phyloP scores from a whole-genome alignment of 768 basidiomycete species.

The Lentinus tigrinus region DNA sequence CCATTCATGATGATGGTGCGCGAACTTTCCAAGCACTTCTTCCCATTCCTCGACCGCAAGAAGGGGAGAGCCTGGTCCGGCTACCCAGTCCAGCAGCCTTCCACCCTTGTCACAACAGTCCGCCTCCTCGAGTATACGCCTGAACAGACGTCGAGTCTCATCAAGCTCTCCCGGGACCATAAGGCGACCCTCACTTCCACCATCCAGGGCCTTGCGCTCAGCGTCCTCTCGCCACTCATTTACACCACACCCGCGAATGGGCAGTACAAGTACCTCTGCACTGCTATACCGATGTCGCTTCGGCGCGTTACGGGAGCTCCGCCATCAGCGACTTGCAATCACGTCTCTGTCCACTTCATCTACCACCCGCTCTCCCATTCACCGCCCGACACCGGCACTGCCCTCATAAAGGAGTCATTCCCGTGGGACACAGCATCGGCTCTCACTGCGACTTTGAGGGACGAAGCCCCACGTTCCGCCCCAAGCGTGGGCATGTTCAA shows the following conservation, averaged over 20 bases:
- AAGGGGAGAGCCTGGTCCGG: slow-evolving; percentile 33
- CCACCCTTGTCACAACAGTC: slow-evolving; percentile 24
- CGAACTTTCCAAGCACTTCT: slow-evolving; percentile 25
- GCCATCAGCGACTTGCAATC: slow-evolving; percentile 33
- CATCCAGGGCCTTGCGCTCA: slow-evolving; percentile 29
- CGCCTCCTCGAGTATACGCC: slow-evolving; percentile 28
- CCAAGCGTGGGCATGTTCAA: slow-evolving; percentile 33
- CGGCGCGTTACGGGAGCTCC: slow-evolving; percentile 30
- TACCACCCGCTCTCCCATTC: slow-evolving; percentile 22
- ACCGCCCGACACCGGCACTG: neutral
- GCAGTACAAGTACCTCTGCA: slow-evolving; percentile 7
- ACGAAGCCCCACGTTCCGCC: slow-evolving; percentile 18
- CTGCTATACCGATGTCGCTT: slow-evolving; percentile 34
- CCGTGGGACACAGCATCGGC: slow-evolving; percentile 32
- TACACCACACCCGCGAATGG: neutral
- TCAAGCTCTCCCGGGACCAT: slow-evolving; percentile 29
- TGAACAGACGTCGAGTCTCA: slow-evolving; percentile 21
- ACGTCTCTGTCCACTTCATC: slow-evolving; percentile 27
- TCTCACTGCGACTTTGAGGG: slow-evolving; percentile 28
- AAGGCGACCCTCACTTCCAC: slow-evolving; percentile 34
- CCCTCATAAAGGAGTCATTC: neutral
- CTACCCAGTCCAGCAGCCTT: slow-evolving; percentile 20
- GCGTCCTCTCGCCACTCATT: slow-evolving; percentile 29
- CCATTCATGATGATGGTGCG: slow-evolving; percentile 26
- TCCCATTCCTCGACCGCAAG: slow-evolving; percentile 31